Evolutionary conservation across 75 land plant genomes (phyloP).

Genomic region (Selaginella tamariscina): DNA sequence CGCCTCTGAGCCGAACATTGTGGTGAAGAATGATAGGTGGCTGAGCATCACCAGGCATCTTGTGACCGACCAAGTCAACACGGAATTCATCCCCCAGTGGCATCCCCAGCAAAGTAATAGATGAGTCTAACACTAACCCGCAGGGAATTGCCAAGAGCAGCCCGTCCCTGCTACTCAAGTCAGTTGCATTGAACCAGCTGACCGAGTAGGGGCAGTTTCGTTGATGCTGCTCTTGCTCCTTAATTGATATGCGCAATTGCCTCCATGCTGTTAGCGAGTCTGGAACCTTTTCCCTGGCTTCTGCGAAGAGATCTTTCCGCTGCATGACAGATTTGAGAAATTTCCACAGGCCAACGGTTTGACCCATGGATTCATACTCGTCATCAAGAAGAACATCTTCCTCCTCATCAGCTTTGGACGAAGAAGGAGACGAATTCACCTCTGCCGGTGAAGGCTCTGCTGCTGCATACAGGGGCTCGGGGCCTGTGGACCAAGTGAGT

Average conservation of each 20-base stretch:
- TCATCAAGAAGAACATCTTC: too few species aligned
- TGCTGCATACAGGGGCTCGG: too few species aligned
- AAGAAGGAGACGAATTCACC: too few species aligned
- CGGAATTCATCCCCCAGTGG: conserved; percentile 51
- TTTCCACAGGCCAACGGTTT: conserved; percentile 37
- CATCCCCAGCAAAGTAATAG: conserved; percentile 1
- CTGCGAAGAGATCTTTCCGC: conserved; percentile 34
- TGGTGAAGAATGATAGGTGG: conserved; percentile 83
- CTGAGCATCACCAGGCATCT: conserved; percentile 55
- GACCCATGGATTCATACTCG: too few species aligned
- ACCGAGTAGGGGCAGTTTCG: conserved; percentile 7
- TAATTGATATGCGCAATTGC: conserved; percentile 34
- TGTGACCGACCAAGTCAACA: conserved; percentile 60
- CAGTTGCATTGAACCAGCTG: conserved; percentile 22
- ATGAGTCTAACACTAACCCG: conserved; percentile 5
- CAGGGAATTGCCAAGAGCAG: neutral
- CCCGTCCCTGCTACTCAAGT: conserved; percentile 9
- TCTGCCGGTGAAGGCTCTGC: too few species aligned
- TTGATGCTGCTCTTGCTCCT: neutral
- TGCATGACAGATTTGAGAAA: conserved; percentile 32
- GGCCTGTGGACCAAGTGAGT: neutral
- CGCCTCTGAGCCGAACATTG: conserved; percentile 81
- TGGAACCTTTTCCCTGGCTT: conserved; percentile 41
- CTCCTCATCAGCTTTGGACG: too few species aligned
- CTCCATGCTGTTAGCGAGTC: conserved; percentile 62